These are phyloP conservation scores for Ceratonia siliqua DNA, from an alignment of 306 rosid genomes.

Conservation along the genomic window DNA sequence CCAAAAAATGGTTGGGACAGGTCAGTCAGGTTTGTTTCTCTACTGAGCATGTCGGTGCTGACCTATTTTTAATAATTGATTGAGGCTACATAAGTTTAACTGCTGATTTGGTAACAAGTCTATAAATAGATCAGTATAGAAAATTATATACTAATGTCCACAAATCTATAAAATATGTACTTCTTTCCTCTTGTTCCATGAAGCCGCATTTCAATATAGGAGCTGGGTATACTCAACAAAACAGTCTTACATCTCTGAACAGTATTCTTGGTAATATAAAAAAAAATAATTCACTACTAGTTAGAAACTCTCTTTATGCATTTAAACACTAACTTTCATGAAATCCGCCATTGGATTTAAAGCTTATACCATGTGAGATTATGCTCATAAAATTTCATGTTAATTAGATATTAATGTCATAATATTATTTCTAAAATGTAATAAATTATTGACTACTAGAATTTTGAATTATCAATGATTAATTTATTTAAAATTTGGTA, in stretches of 20 bases:
- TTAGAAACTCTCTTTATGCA: neutral
- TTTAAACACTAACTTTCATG: too few species aligned
- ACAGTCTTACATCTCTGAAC: slow-evolving; percentile 15
- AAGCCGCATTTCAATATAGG: slow-evolving; percentile 15
- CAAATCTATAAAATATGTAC: neutral
- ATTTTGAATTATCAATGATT: too few species aligned
- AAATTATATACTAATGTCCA: slow-evolving; percentile 1
- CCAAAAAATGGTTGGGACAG: slow-evolving; percentile 73
- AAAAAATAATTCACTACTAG: neutral
- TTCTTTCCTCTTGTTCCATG: slow-evolving; percentile 8
- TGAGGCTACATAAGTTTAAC: slow-evolving; percentile 7
- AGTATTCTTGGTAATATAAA: slow-evolving; percentile 6
- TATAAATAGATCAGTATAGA: neutral
- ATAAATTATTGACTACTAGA: too few species aligned
- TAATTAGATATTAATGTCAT: too few species aligned
- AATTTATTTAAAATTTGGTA: too few species aligned
- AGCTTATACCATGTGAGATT: too few species aligned
- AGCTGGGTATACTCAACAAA: slow-evolving; percentile 19
- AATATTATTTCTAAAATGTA: too few species aligned
- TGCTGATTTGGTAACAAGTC: slow-evolving; percentile 9
- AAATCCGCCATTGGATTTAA: too few species aligned
- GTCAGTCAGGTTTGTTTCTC: slow-evolving; percentile 59
- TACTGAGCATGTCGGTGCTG: neutral
- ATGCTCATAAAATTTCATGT: too few species aligned
- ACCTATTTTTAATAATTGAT: slow-evolving; percentile 31